These are phyloP conservation scores for Taphrina sp. DNA, from an alignment of 1,139 yeast genomes.

Conservation along the genomic window DNA sequence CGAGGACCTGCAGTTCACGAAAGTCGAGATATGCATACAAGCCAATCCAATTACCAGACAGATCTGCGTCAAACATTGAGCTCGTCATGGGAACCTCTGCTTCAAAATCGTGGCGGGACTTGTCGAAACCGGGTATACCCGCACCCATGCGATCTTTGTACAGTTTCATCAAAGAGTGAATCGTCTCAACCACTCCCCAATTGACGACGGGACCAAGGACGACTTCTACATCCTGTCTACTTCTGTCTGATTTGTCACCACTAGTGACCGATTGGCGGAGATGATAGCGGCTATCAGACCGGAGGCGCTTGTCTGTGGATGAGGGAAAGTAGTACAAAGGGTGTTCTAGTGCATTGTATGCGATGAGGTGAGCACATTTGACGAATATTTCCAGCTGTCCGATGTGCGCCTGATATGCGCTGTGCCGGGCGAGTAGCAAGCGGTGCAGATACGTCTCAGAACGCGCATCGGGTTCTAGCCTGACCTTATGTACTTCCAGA, in stretches of 20 bases:
- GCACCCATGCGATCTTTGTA: constrained; percentile 14
- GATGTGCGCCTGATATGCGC: neutral
- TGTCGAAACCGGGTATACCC: constrained; percentile 16
- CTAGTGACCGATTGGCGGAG: neutral
- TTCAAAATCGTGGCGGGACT: constrained; percentile 11
- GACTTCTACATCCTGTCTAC: neutral
- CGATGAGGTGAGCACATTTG: constrained; percentile 11
- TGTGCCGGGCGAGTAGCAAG: constrained; percentile 12
- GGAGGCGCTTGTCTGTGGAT: neutral
- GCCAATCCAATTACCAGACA: constrained; percentile 19
- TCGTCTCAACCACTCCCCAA: constrained; percentile 32
- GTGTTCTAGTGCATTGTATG: constrained; percentile 14
- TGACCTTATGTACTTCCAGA: neutral
- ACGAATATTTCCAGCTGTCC: constrained; percentile 2
- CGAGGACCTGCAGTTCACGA: constrained; percentile 13
- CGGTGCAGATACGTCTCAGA: constrained; percentile 13
- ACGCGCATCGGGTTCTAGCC: constrained; percentile 15
- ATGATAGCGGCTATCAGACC: neutral
- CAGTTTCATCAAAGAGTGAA: constrained; percentile 16
- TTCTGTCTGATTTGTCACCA: too few relatives aligned
- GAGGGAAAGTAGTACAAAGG: constrained; percentile 26
- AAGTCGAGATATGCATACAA: constrained; percentile 22
- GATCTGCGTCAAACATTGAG: constrained; percentile 24
- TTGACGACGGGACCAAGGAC: constrained; percentile 17
- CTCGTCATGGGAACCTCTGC: constrained; percentile 14